Conservation (phyloP, 345 rosid genomes). For the Eucalyptus globulus region DNA sequence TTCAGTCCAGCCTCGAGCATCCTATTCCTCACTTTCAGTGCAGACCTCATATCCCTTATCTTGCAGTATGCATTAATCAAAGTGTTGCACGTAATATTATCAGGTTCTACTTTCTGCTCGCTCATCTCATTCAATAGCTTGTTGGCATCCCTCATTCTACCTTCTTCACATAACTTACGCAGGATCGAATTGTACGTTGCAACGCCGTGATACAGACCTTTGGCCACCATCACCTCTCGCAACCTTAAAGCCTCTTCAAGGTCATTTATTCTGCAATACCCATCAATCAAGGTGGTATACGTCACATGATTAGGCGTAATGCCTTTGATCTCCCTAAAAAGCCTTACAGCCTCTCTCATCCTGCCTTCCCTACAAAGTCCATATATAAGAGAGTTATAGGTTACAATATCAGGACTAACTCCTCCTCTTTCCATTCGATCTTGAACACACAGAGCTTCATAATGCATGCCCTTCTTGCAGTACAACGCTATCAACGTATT, state of each 20-base stretch:
- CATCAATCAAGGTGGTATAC: constrained; percentile 80
- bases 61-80: constrained; percentile 86
- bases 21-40: constrained; percentile 71
- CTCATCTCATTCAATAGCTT: constrained; percentile 70
- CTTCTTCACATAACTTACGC: constrained; percentile 70
- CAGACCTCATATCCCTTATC: constrained; percentile 70
- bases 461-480: constrained; percentile 86
- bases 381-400: constrained; percentile 70
- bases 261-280: constrained; percentile 69
- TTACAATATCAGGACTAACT: constrained; percentile 61
- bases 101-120: constrained; percentile 63
- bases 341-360: constrained; percentile 76
- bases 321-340: constrained; percentile 62
- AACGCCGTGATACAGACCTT: constrained; percentile 59
- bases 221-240: constrained; percentile 55
- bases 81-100: constrained; percentile 80
- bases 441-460: constrained; percentile 76
- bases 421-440: constrained; percentile 74
- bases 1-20: constrained; percentile 74
- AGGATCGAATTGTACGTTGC: constrained; percentile 74
- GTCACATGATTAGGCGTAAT: constrained; percentile 59
- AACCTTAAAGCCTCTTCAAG: constrained; percentile 68
- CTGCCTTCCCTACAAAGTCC: constrained; percentile 86
- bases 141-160: constrained; percentile 78
- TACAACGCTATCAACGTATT: constrained; percentile 74